Base-by-base conservation (phyloP, 2,329 filamentous ascomycete genomes). In the Colletotrichum theobromicola region DNA sequence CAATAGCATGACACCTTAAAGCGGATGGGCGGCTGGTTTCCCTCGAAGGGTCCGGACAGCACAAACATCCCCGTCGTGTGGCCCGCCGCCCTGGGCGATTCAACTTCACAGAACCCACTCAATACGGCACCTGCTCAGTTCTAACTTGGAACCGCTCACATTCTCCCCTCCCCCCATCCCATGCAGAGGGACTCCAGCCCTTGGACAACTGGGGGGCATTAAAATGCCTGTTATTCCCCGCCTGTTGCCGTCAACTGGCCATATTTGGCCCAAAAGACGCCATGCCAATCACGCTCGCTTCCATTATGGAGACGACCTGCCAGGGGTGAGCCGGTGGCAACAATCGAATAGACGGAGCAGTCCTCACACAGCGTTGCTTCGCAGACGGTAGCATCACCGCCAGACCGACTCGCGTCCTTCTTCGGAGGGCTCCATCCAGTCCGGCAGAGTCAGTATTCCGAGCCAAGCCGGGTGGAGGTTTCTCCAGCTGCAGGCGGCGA, bases 241-340 rank as follows among this genome's bases (percentile, higher is more conserved):
- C 72, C 28, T 34, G 37, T 35, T 61, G 30, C 67, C 50, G 26
- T 63, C 35, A 35, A 66, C 68, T 42, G 55, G 42, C 55, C 68
- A 60, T 60, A 46, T n/a, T 15, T 46, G 42, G 28, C 26, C 53
- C 53, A 34, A 70, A 70, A 28, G 16, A 55, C 58, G 34, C 34
- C 42, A 62, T 58, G 68, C n/a, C 55, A 46, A 73, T 63, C 64
- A 34, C 21, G 53, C 42, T 18, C 57, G 68, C 68, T 67, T 46
- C 57, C 68, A 63, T 28, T 50, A 37, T 57, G 42, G 72, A 72
- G 42, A 58, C 68, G 68, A 72, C 72, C 55, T 74, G 50, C 34
- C 68, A 64, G 42, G 58, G 70, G 24, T 66, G 15, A 15, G 32
- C 18, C 26, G 55, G 61, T 35, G 50, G 24, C 53, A 58, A n/a